A percentile compares a stretch with the other conserved stretches of the same genome.
Evolutionary conservation across 2,329 filamentous ascomycete species (phyloP).

Genomic region (Phialocephala subalpina): DNA sequence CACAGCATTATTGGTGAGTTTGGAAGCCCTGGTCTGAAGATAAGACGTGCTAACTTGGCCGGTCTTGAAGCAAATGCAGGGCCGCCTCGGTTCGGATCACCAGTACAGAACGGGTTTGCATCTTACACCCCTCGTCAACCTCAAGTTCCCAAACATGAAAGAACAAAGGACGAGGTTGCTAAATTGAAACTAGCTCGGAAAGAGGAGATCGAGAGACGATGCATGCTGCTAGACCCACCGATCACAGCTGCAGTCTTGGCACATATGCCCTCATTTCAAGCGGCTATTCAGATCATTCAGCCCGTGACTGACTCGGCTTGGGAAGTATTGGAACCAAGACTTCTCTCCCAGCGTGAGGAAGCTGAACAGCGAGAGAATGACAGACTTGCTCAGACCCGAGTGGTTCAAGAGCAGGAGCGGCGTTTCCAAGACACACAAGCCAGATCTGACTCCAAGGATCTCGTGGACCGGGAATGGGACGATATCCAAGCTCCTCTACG

Average conservation of each 20-base stretch:
- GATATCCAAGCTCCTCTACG: constrained; percentile 73
- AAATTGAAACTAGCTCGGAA: constrained; percentile 70
- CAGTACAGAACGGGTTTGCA: constrained; percentile 40
- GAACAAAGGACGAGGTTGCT: constrained; percentile 68
- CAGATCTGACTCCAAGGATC: constrained; percentile 61
- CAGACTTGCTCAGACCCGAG: constrained; percentile 42
- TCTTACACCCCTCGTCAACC: constrained; percentile 37
- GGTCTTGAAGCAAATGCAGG: not conserved
- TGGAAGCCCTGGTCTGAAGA: not conserved
- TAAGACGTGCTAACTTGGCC: not conserved
- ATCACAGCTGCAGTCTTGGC: constrained; percentile 67
- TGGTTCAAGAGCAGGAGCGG: constrained; percentile 48
- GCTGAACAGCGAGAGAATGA: constrained; percentile 66
- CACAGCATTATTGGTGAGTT: constrained; percentile 32
- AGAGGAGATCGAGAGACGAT: constrained; percentile 76
- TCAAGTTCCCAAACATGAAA: constrained; percentile 49
- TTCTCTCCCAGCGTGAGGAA: constrained; percentile 70
- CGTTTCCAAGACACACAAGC: constrained; percentile 43
- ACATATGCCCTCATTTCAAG: constrained; percentile 78
- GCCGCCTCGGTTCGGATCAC: constrained; percentile 42
- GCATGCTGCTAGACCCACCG: constrained; percentile 70
- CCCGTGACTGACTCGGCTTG: constrained; percentile 75
- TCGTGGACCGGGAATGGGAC: constrained; percentile 75
- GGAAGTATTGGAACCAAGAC: constrained; percentile 71
- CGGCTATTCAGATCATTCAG: constrained; percentile 73